A percentile compares a stretch with the other conserved stretches of the same genome.
phyloP scores from a whole-genome alignment of 345 rosid species.

The Capsella bursapastoris region DNA sequence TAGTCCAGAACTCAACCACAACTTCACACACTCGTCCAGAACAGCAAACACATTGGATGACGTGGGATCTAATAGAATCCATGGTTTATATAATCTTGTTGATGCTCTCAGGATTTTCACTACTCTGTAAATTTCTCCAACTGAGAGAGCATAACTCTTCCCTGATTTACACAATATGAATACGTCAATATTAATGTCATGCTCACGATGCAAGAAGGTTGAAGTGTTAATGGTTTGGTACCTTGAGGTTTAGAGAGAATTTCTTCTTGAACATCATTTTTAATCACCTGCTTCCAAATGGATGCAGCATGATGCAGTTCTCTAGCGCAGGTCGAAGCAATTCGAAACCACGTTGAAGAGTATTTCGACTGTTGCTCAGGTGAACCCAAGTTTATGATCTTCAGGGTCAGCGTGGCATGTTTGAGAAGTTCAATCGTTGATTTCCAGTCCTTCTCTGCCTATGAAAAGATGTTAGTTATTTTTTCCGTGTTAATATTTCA shows the following conservation, averaged over 20 bases:
- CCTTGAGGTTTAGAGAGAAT: conserved; percentile 65
- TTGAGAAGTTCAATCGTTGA: conserved; percentile 63
- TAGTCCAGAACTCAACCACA: conserved; percentile 84
- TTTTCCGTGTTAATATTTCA: conserved; percentile 7
- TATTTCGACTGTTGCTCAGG: conserved; percentile 58
- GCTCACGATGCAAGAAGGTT: background rate
- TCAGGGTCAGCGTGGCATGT: conserved; percentile 51
- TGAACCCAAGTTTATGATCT: conserved; percentile 66
- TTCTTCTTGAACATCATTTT: conserved; percentile 54
- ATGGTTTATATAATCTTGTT: conserved; percentile 70
- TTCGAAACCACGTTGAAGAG: conserved; percentile 65
- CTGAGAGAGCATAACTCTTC: conserved; percentile 60
- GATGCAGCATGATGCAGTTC: conserved; percentile 80
- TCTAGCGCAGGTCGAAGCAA: conserved; percentile 64
- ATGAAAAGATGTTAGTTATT: conserved; percentile 36
- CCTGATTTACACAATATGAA: conserved; percentile 51
- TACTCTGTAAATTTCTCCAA: conserved; percentile 87
- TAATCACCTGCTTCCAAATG: conserved; percentile 69
- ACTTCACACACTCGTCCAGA: conserved; percentile 58
- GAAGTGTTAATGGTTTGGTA: conserved; percentile 32
- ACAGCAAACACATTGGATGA: conserved; percentile 47
- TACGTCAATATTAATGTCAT: background rate
- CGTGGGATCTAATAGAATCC: conserved; percentile 57
- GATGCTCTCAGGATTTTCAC: conserved; percentile 66
- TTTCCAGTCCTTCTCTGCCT: conserved; percentile 72